Evolutionary conservation across 116 monocot genomes (phyloP).

Genomic region (Iris pallida): DNA sequence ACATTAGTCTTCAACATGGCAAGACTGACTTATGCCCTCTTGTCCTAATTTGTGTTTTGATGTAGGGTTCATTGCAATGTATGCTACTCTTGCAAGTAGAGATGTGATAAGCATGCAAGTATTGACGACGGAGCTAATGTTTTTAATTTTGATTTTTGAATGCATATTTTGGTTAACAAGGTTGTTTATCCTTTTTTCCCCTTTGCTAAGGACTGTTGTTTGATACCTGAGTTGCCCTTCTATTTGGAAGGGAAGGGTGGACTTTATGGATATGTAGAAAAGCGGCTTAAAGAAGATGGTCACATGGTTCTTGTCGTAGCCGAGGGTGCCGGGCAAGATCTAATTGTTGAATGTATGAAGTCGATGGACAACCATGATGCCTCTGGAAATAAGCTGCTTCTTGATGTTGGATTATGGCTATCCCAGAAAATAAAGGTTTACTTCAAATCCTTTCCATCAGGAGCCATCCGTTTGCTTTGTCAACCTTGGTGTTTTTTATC

Average conservation of each 20-base stretch:
- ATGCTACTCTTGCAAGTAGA: slow-evolving; percentile 63
- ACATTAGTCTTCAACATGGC: too few species aligned
- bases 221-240: slow-evolving; percentile 56
- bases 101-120: slow-evolving; percentile 37
- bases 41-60: neutral
- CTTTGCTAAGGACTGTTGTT: slow-evolving; percentile 42
- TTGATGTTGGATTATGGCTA: slow-evolving; percentile 54
- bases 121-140: neutral
- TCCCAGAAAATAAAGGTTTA: slow-evolving; percentile 52
- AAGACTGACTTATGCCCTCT: neutral
- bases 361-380: slow-evolving; percentile 39
- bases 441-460: neutral
- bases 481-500: neutral
- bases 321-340: slow-evolving; percentile 57
- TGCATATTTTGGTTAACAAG: neutral
- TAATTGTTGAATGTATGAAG: slow-evolving; percentile 43
- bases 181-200: neutral
- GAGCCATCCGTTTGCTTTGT: neutral
- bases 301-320: slow-evolving; percentile 65
- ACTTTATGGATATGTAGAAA: slow-evolving; percentile 45
- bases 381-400: slow-evolving; percentile 54
- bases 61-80: slow-evolving; percentile 61
- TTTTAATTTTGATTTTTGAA: neutral
- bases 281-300: slow-evolving; percentile 43
- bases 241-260: slow-evolving; percentile 62